These are phyloP conservation scores for Boletus reticuloceps DNA, from an alignment of 768 basidiomycete genomes.

Conservation along the genomic window DNA sequence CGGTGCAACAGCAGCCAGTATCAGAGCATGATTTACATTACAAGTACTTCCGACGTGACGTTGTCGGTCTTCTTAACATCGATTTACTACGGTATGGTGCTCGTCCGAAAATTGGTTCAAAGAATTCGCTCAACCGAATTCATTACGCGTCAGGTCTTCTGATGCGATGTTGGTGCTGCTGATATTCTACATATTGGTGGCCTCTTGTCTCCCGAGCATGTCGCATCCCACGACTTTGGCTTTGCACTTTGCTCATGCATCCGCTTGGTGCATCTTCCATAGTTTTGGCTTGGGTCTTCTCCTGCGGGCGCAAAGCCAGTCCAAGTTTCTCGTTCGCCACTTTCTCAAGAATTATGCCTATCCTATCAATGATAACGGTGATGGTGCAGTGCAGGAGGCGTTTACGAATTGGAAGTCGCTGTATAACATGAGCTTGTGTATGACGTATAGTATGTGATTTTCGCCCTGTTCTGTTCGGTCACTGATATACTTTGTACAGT, in stretches of 20 bases:
- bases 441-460: constrained; percentile 78
- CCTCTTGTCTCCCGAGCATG: constrained; percentile 59
- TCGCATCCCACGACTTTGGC: constrained; percentile 48
- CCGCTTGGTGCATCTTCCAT: constrained; percentile 85
- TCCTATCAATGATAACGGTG: constrained; percentile 60
- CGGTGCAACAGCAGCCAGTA: constrained; percentile 17
- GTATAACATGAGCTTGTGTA: constrained; percentile 90
- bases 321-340: constrained; percentile 89
- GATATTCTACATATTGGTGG: constrained; percentile 61
- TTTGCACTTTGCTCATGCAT: constrained; percentile 79
- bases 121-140: constrained; percentile 23
- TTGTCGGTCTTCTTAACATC: constrained; percentile 74
- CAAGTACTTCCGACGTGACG: constrained; percentile 88
- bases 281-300: constrained; percentile 84
- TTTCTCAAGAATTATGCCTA: constrained; percentile 96
- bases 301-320: constrained; percentile 79
- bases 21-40: constrained; percentile 90
- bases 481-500: constrained; percentile 41
- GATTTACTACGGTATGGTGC: constrained; percentile 76
- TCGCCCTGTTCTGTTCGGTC: background rate
- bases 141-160: constrained; percentile 54
- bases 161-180: constrained; percentile 81
- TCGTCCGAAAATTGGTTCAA: background rate
- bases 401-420: constrained; percentile 94
- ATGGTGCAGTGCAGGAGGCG: constrained; percentile 86